A percentile compares a stretch with the other conserved stretches of the same genome.
Evolutionary conservation across 1,139 yeast species (phyloP).

Genomic region (Keqinozyma sinolaborantium): DNA sequence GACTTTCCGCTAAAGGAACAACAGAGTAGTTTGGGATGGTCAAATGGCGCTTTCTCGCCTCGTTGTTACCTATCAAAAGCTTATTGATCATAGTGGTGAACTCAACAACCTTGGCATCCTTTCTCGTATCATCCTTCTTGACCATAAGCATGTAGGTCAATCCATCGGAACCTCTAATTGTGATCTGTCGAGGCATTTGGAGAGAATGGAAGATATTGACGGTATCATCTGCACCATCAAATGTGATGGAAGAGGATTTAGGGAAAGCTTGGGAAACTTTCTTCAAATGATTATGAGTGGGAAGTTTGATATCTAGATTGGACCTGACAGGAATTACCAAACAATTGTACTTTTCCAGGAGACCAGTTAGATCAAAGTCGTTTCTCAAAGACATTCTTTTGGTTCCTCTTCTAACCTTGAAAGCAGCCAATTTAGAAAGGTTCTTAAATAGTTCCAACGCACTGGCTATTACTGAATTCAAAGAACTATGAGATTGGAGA

Average conservation of each 20-base stretch:
- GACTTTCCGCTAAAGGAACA: slow-evolving; percentile 78
- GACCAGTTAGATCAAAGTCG: slow-evolving; percentile 44
- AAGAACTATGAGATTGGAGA: slow-evolving; percentile 8
- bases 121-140: slow-evolving; percentile 89
- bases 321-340: slow-evolving; percentile 80
- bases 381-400: slow-evolving; percentile 33
- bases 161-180: slow-evolving; percentile 78
- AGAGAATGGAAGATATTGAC: slow-evolving; percentile 74
- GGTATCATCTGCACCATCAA: slow-evolving; percentile 53
- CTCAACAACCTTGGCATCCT: slow-evolving; percentile 93
- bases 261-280: slow-evolving; percentile 53
- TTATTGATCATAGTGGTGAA: slow-evolving; percentile 86
- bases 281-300: slow-evolving; percentile 44
- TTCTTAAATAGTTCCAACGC: slow-evolving; percentile 34
- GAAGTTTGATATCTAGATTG: slow-evolving; percentile 67
- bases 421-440: slow-evolving; percentile 33
- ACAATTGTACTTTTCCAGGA: slow-evolving; percentile 51
- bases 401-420: slow-evolving; percentile 31
- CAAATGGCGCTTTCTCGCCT: slow-evolving; percentile 69
- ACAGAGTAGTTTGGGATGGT: slow-evolving; percentile 83
- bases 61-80: slow-evolving; percentile 61
- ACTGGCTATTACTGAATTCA: slow-evolving; percentile 12
- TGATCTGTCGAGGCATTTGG: slow-evolving; percentile 82
- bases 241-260: slow-evolving; percentile 48
- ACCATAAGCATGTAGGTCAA: slow-evolving; percentile 68